Evolutionary conservation across 2,329 filamentous ascomycete genomes (phyloP), one percentile per base, ranked within the genome.

Genomic region (Uncinocarpus reesii): DNA sequence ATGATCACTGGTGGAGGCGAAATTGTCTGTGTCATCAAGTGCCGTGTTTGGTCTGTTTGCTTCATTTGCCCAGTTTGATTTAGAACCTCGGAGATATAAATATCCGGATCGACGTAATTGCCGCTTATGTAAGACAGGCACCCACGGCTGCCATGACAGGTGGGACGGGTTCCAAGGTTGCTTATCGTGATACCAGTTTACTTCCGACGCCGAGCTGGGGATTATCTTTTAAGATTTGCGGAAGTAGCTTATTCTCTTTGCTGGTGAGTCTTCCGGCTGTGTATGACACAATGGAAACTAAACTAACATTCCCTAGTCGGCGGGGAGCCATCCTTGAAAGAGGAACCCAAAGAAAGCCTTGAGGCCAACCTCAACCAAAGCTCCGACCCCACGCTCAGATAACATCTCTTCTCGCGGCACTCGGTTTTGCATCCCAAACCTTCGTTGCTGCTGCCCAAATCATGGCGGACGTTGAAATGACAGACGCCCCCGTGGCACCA

Each of bases 381-480:
- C 26, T 28, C 26, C 26, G 11, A 28, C 11, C 26, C 26, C 26
- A 11, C 26, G 5, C 26, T 28, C 6, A 28, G 5, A 28, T 28
- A 5, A 35, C n/a, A 7, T 29, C 24, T 21, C 26, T 31, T n/a
- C 2, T 21, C 2, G 10, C 40, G 7, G n/a, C n/a, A n/a, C n/a
- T n/a, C n/a, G n/a, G n/a, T n/a, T n/a, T n/a, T n/a, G n/a, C n/a
- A n/a, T n/a, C 37, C 23, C 4, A 18, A 2, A 16, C n/a, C 18
- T 2, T 34, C 7, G n/a, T 15, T 2, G 20, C 6, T 15, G 20
- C 8, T 15, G 7, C 7, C 11, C 21, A 8, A 47, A 15, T 16
- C 18, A 96, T 96, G 92, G 86, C 89, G 51, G 92, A 98, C 70
- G 83, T 96, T 43, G 88, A 95, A 62, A 96, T 96, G 92, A 84